Evolutionary conservation across 2,329 filamentous ascomycete genomes (phyloP).

Genomic region (Chlorencoelia australis): DNA sequence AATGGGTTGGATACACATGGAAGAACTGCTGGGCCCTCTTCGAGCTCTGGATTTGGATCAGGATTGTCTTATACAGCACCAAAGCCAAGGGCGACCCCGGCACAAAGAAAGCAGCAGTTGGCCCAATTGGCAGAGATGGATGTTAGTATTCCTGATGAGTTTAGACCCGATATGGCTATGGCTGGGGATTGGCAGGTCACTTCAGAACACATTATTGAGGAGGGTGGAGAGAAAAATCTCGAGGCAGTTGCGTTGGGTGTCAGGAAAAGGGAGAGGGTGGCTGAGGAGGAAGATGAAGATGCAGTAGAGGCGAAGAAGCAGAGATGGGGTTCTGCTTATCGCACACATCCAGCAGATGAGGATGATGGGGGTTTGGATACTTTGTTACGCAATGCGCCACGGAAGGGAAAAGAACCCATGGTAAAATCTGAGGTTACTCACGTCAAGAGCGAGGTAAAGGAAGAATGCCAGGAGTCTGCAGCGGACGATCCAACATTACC

Average conservation of each 20-base stretch:
- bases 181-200: slow-evolving; percentile 78
- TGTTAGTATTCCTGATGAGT: slow-evolving; percentile 70
- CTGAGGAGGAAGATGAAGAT: slow-evolving; percentile 52
- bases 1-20: slow-evolving; percentile 60
- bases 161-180: slow-evolving; percentile 73
- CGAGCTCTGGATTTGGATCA: slow-evolving; percentile 17
- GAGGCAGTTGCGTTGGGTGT: slow-evolving; percentile 41
- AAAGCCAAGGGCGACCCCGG: slow-evolving; percentile 35
- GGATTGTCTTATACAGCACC: slow-evolving; percentile 21
- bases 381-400: slow-evolving; percentile 20
- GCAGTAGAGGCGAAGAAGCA: slow-evolving; percentile 50
- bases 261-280: slow-evolving; percentile 51
- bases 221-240: slow-evolving; percentile 35
- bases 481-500: not conserved
- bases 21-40: slow-evolving; percentile 14
- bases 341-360: slow-evolving; percentile 25
- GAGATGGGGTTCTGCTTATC: slow-evolving; percentile 28
- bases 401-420: slow-evolving; percentile 19
- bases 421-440: slow-evolving; percentile 16
- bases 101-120: slow-evolving; percentile 72
- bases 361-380: slow-evolving; percentile 32
- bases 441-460: slow-evolving; percentile 15
- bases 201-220: slow-evolving; percentile 24
- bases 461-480: slow-evolving; percentile 4
- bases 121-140: slow-evolving; percentile 83